These are phyloP conservation scores for Diutina rugosa DNA, from an alignment of 1,139 yeast genomes.

Conservation along the genomic window DNA sequence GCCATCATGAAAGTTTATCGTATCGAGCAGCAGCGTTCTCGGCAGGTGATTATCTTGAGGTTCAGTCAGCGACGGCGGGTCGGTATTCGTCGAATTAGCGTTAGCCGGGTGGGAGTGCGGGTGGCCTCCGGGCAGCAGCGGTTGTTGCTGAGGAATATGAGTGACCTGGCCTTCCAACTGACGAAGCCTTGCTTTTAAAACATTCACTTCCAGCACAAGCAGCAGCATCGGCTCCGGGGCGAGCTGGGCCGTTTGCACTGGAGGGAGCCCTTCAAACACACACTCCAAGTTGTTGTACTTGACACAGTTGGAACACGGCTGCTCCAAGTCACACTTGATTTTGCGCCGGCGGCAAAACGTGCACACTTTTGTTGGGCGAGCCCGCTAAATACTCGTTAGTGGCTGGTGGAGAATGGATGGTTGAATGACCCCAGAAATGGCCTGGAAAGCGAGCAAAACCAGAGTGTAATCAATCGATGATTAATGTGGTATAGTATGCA, in stretches of 20 bases:
- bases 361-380: neutral
- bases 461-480: too few relatives aligned
- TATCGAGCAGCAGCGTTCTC: neutral
- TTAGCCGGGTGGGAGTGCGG: neutral
- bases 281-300: neutral
- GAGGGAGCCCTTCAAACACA: neutral
- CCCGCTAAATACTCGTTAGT: neutral
- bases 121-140: neutral
- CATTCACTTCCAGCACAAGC: neutral
- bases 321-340: neutral
- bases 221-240: neutral
- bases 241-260: neutral
- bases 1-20: neutral
- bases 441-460: too few relatives aligned
- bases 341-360: neutral
- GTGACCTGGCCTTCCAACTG: neutral
- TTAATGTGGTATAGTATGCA: too few relatives aligned
- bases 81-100: neutral
- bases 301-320: neutral
- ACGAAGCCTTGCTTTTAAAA: neutral
- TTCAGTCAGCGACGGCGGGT: neutral
- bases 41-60: neutral
- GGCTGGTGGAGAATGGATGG: too few relatives aligned
- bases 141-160: too few relatives aligned
- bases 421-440: too few relatives aligned